Base-by-base conservation (phyloP, 192 early-diverging fungal species). In the Dispira simplex region DNA sequence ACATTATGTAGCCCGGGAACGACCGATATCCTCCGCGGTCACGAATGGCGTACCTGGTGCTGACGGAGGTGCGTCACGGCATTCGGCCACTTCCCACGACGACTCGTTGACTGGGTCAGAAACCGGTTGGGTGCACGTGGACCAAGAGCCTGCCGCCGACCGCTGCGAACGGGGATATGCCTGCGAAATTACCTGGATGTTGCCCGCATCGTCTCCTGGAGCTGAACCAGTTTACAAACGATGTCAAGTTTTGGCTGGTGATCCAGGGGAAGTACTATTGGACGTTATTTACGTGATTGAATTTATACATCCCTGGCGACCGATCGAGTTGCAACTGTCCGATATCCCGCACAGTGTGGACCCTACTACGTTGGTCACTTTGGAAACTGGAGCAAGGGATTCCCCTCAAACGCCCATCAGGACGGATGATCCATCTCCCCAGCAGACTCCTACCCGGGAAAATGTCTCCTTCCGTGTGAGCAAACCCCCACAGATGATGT, bases 161-260 rank as follows among this genome's bases (percentile, higher is more conserved):
- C 25, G 28, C 13, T 13, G 54, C 2, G 54, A 56, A 25, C 59
- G 44, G 39, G 59, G n/a, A 0, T 62, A 62, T 21, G 16, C n/a
- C n/a, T 62, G 59, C n/a, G 59, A 62, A 45, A 45, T 62, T 18
- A 45, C 59, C 28, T 62, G 59, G 59, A 11, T 26, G 21, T 18
- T 25, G 51, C 51, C 51, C 12, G 10, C 51, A 11, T 18, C 51
- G 1, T n/a, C 21, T 20, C 18, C 51, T 53, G 8, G 26, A 25
- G 51, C 10, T n/a, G 10, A 18, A 53, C 8, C 10, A 13, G 13
- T 62, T 45, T 62, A 18, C 14, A 62, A 62, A 45, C 59, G 59
- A 1, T 62, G 59, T 45, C 59, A 62, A n/a, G 44, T 62, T 14
- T n/a, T 62, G 26, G 16, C n/a, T 45, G 43, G 43, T 21, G 43